phyloP scores from a whole-genome alignment of 306 rosid genomes.

The Cyamopsis tetragonoloba region DNA sequence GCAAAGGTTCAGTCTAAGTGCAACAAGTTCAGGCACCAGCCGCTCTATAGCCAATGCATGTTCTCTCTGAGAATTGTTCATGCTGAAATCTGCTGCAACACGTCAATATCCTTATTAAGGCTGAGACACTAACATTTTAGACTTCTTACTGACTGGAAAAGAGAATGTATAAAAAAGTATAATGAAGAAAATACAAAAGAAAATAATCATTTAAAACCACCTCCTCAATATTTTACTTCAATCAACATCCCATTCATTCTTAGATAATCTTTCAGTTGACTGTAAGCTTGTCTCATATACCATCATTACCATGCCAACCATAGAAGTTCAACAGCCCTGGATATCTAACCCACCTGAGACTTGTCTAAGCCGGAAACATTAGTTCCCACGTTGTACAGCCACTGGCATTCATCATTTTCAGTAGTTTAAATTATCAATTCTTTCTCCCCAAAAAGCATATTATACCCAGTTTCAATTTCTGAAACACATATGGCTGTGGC shows the following conservation, averaged over 20 bases:
- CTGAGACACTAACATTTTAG: neutral
- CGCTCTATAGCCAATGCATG: conserved; percentile 65
- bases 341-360: neutral
- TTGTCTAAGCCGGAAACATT: neutral
- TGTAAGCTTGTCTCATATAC: neutral
- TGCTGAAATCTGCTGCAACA: conserved; percentile 63
- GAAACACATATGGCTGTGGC: neutral
- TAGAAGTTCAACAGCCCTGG: neutral
- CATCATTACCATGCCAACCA: neutral
- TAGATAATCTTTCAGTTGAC: neutral
- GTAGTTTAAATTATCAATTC: neutral
- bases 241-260: neutral
- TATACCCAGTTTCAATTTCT: neutral
- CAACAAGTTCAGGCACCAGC: conserved; percentile 57
- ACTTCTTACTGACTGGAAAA: conserved; percentile 6
- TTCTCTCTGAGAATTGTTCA: conserved; percentile 68
- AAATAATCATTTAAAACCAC: neutral
- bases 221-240: neutral
- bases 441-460: neutral
- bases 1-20: conserved; percentile 56
- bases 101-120: conserved; percentile 8
- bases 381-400: neutral
- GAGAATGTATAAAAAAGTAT: too few species aligned
- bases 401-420: neutral
- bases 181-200: neutral